Conservation (phyloP, 176 grass and related monocot genomes). For the Rhynchospora tenuis region DNA sequence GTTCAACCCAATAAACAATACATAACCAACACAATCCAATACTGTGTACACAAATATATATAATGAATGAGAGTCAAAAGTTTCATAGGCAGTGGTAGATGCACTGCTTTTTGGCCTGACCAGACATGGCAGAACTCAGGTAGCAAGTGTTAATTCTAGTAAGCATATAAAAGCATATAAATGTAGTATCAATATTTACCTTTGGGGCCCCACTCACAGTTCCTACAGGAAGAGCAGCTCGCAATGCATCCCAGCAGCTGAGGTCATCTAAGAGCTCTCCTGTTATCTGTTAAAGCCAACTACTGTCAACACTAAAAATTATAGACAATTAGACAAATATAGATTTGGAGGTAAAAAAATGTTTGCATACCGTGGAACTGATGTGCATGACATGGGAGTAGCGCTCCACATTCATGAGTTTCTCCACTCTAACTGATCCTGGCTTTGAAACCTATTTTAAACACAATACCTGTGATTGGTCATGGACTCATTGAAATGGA, state of each 20-base stretch:
- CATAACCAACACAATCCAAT: background rate
- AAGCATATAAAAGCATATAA: too few relatives aligned
- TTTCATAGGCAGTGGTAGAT: background rate
- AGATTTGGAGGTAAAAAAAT: background rate
- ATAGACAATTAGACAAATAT: background rate
- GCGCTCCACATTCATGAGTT: conserved; percentile 85
- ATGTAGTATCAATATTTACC: conserved; percentile 29
- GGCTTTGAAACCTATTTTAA: conserved; percentile 66
- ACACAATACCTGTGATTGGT: background rate
- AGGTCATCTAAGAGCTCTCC: conserved; percentile 71
- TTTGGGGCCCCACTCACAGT: conserved; percentile 96
- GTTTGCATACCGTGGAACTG: conserved; percentile 61
- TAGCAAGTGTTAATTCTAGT: background rate
- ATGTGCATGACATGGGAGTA: conserved; percentile 98
- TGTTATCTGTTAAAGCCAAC: conserved; percentile 52
- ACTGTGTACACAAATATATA: background rate
- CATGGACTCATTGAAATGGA: background rate
- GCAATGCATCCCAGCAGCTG: conserved; percentile 79
- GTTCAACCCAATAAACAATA: background rate
- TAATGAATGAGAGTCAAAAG: background rate
- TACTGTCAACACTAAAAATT: background rate
- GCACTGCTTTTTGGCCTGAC: background rate
- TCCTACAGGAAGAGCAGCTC: conserved; percentile 83
- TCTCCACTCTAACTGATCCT: conserved; percentile 79
- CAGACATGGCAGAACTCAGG: background rate